Base-by-base conservation (phyloP, 768 basidiomycete genomes). In the Amanita rubescens region DNA sequence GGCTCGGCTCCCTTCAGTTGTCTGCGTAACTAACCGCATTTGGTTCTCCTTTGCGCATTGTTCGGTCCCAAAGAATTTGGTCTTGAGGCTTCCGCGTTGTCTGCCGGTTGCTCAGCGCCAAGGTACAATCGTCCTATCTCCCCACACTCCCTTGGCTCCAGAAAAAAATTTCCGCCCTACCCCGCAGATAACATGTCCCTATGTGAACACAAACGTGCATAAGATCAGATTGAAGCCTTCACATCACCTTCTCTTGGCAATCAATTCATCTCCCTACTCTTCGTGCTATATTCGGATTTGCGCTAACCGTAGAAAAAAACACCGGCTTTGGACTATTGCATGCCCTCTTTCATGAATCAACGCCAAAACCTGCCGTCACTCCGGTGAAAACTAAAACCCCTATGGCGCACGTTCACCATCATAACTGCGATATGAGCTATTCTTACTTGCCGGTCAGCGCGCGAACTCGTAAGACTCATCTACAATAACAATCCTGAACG, bases 101-200 rank as follows among this genome's bases (percentile, higher is more conserved):
- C 41, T 22, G 41, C 41, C 32, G 33, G 42, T n/a, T 42, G 38
- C 19, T 9, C 50, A 25, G 43, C 25, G 25, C 44, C 44, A 46
- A 46, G 44, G 51, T 24, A 32, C 39, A 25, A 15, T 42, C 47
- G 30, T 48, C 30, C 27, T 48, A 48, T 48, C 47, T 33, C 30
- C 47, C 30, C 17, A 27, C 38, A 12, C 35, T 37, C 11, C 35
- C 35, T 3, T 37, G 35, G 12, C 22, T 14, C 22, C n/a, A n/a
- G n/a, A 20, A 25, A 22, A 43, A 43, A 2, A 9, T 43, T 24
- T 24, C 12, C 42, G 22, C 25, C 15, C 19, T 17, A 17, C 38
- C 38, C 38, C 38, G 38, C 38, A 39, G n/a, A 37, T 17, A 17
- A 37, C 12, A 14, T 37, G 35, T 17, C 35, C 35, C n/a, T 37